Evolutionary conservation across 495 filamentous ascomycete genomes (phyloP).

Genomic region (Hypoxylon crocopeplum): DNA sequence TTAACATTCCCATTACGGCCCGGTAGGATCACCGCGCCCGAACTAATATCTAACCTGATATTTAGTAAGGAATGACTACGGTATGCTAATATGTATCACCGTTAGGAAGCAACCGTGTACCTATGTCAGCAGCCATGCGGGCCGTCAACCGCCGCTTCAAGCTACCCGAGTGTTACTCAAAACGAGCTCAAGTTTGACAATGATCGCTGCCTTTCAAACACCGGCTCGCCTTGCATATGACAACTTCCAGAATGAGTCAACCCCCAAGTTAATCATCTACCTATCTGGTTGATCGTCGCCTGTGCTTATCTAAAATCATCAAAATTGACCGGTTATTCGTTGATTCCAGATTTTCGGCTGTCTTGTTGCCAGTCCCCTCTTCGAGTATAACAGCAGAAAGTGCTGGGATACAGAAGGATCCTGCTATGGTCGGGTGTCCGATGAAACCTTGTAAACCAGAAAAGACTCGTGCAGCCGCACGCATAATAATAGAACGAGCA

Average conservation of each 20-base stretch:
- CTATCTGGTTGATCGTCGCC: constrained; percentile 10
- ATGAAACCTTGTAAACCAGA: constrained; percentile 28
- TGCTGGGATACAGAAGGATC: constrained; percentile 28
- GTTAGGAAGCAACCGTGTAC: constrained; percentile 15
- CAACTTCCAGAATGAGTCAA: background rate
- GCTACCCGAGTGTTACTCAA: constrained; percentile 10
- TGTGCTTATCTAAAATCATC: constrained; percentile 13
- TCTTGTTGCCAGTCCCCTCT: constrained; percentile 12
- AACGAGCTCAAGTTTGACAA: constrained; percentile 10
- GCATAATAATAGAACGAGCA: constrained; percentile 16
- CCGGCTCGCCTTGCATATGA: background rate
- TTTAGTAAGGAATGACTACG: background rate
- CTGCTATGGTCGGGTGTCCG: constrained; percentile 10
- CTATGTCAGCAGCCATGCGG: constrained; percentile 9
- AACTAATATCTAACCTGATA: background rate
- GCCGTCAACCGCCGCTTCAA: constrained; percentile 2
- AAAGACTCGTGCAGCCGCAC: constrained; percentile 20
- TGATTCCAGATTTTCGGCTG: constrained; percentile 26
- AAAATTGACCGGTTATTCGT: constrained; percentile 12
- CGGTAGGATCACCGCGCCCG: constrained; percentile 12
- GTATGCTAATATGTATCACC: background rate
- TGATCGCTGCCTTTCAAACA: constrained; percentile 16
- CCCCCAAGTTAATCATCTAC: background rate
- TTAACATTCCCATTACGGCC: constrained; percentile 1
- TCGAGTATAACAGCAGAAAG: constrained; percentile 6